phyloP scores from a whole-genome alignment of 202 grass and related monocot species.

The Tripidium arundinaceum region DNA sequence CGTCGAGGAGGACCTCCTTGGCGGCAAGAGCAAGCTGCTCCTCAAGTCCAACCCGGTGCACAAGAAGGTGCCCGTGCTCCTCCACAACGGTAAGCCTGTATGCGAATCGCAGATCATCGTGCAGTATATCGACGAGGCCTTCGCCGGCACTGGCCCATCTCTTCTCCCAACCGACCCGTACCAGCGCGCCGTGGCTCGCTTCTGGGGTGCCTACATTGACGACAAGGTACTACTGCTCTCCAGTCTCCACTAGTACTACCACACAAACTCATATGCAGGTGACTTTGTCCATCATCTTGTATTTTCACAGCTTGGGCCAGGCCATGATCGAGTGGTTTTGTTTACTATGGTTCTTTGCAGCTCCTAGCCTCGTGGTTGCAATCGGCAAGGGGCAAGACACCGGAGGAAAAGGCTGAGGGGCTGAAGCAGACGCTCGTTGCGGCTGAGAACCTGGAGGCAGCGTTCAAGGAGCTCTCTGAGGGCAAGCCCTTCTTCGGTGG shows the following conservation, averaged over 20 bases:
- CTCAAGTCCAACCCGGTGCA: not conserved
- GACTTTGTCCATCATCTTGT: too few species aligned
- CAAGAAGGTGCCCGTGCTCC: too few species aligned
- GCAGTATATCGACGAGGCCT: not conserved
- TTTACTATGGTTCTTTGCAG: conserved; percentile 4
- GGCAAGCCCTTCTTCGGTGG: conserved; percentile 44
- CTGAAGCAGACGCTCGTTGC: not conserved
- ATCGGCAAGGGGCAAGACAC: not conserved
- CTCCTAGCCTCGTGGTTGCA: not conserved
- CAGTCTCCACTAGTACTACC: too few species aligned
- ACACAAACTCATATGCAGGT: too few species aligned
- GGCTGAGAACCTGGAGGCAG: conserved; percentile 1
- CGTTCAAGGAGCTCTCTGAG: conserved; percentile 14
- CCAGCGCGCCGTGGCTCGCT: conserved; percentile 35
- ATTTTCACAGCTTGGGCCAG: too few species aligned
- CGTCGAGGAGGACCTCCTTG: not conserved
- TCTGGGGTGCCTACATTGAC: conserved; percentile 45
- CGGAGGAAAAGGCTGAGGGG: conserved; percentile 20
- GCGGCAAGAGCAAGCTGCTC: not conserved
- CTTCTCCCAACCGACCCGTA: conserved; percentile 37
- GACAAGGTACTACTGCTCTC: conserved; percentile 24
- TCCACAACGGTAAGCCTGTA: not conserved
- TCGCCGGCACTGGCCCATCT: not conserved
- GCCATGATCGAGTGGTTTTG: too few species aligned
- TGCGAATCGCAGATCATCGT: not conserved